phyloP scores from a whole-genome alignment of 2,329 filamentous ascomycete species.

The Monilinia polystroma region DNA sequence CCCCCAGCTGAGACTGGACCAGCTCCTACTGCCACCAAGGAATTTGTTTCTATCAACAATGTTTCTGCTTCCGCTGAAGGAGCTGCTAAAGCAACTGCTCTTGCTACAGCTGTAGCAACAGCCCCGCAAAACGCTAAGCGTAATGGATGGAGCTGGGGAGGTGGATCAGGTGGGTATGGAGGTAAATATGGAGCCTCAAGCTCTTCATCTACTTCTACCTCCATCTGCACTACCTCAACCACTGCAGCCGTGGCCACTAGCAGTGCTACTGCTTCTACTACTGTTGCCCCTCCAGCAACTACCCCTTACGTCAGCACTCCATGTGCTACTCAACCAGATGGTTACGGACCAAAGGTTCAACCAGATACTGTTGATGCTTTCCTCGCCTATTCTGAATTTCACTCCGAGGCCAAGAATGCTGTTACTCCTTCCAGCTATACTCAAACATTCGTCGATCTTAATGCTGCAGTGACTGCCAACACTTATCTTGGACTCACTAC shows the following conservation, averaged over 20 bases:
- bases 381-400: constrained; percentile 31
- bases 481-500: constrained; percentile 35
- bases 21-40: not conserved
- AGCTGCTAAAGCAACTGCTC: constrained; percentile 2
- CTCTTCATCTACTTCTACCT: not conserved
- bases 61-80: constrained; percentile 2
- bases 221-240: not conserved
- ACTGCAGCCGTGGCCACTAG: not conserved
- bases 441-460: constrained; percentile 38
- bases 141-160: not conserved
- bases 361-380: constrained; percentile 42
- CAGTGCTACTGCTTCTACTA: not conserved
- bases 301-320: constrained; percentile 8
- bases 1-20: constrained; percentile 3
- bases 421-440: constrained; percentile 39
- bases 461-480: constrained; percentile 31
- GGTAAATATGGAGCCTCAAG: not conserved
- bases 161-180: not conserved
- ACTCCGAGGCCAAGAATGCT: constrained; percentile 32
- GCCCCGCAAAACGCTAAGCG: not conserved
- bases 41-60: not conserved
- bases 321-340: constrained; percentile 26
- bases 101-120: constrained; percentile 12
- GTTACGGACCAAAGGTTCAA: constrained; percentile 38
- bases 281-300: not conserved